Evolutionary conservation across 2,329 filamentous ascomycete genomes (phyloP).

Genomic region (Talaromyces piceae): DNA sequence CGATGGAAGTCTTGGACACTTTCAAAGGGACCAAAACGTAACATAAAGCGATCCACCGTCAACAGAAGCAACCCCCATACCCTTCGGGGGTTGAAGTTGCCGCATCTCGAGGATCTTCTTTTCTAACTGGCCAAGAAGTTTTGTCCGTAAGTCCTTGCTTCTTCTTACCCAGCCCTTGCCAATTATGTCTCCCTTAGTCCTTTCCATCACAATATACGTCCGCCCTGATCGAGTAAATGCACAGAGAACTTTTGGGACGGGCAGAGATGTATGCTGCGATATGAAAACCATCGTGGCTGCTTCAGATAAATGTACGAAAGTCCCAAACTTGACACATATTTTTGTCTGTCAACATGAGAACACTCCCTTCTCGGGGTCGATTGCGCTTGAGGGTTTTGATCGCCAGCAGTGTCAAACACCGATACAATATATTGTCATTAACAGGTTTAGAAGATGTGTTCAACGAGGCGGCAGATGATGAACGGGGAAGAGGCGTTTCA

Average conservation of each 20-base stretch:
- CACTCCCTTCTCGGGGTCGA: conserved; percentile 17
- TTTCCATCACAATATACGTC: conserved; percentile 37
- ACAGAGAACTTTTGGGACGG: conserved; percentile 31
- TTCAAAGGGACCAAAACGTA: conserved; percentile 26
- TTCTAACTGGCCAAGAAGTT: conserved; percentile 28
- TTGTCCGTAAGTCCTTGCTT: conserved; percentile 25
- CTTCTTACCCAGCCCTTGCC: conserved; percentile 23
- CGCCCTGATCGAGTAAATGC: conserved; percentile 23
- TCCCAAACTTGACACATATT: conserved; percentile 29
- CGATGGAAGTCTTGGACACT: conserved; percentile 30
- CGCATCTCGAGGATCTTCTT: conserved; percentile 24
- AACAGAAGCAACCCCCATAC: conserved; percentile 22
- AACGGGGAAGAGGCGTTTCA: not conserved
- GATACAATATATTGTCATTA: conserved; percentile 15
- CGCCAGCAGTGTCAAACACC: conserved; percentile 16
- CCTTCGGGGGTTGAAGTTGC: conserved; percentile 19
- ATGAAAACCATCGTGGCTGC: conserved; percentile 31
- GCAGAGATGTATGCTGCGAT: conserved; percentile 30
- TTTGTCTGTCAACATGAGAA: conserved; percentile 22
- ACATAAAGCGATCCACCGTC: conserved; percentile 25
- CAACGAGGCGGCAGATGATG: not conserved
- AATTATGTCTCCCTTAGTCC: conserved; percentile 31
- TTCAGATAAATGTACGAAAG: conserved; percentile 22
- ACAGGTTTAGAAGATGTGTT: conserved; percentile 12
- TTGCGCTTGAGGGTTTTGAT: conserved; percentile 16